A percentile compares a stretch with the other conserved stretches of the same genome.
Evolutionary conservation across 345 rosid genomes (phyloP).

Genomic region (Aethionema arabicum): DNA sequence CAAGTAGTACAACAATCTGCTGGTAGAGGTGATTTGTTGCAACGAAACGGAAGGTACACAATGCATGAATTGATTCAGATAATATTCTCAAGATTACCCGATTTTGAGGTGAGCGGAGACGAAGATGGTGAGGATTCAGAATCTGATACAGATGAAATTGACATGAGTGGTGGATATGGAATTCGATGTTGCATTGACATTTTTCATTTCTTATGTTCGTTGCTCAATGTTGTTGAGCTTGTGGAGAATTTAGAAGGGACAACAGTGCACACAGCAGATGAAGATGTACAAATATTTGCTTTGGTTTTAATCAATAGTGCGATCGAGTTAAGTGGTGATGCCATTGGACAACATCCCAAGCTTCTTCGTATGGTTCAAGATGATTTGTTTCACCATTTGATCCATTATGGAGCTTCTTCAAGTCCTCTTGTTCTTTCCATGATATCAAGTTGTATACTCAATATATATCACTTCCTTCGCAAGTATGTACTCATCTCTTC

Average conservation of each 20-base stretch:
- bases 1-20: slow-evolving; percentile 82
- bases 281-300: slow-evolving; percentile 62
- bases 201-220: slow-evolving; percentile 76
- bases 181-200: slow-evolving; percentile 68
- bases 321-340: slow-evolving; percentile 78
- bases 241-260: slow-evolving; percentile 63
- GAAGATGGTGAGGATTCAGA: slow-evolving; percentile 56
- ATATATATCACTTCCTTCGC: slow-evolving; percentile 79
- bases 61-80: slow-evolving; percentile 87
- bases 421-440: slow-evolving; percentile 75
- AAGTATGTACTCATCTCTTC: slow-evolving; percentile 42
- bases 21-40: slow-evolving; percentile 73
- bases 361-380: slow-evolving; percentile 80
- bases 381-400: slow-evolving; percentile 79
- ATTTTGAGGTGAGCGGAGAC: slow-evolving; percentile 49
- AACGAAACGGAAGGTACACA: slow-evolving; percentile 66
- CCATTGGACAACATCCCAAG: slow-evolving; percentile 66
- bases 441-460: slow-evolving; percentile 87
- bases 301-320: slow-evolving; percentile 70
- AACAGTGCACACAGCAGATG: slow-evolving; percentile 50
- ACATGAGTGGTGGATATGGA: slow-evolving; percentile 60
- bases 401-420: slow-evolving; percentile 75
- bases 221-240: slow-evolving; percentile 69
- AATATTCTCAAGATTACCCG: slow-evolving; percentile 65
- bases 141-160: slow-evolving; percentile 58